Conservation (phyloP, 2,329 filamentous ascomycete species). For the Cordyceps militaris region DNA sequence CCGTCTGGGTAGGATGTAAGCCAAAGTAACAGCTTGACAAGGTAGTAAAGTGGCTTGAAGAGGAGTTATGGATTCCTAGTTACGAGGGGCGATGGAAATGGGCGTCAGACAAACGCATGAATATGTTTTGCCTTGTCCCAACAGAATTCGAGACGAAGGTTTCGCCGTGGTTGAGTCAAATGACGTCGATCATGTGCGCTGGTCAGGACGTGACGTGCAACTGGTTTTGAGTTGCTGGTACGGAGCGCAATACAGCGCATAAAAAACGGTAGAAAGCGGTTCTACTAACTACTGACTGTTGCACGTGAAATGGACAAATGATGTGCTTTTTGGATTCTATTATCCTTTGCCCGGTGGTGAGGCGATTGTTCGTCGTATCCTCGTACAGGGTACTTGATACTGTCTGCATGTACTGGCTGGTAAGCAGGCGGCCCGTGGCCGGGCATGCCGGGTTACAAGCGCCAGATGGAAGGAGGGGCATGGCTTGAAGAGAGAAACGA, state of each 20-base stretch:
- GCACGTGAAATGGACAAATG: not conserved
- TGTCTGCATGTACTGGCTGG: too few relatives aligned
- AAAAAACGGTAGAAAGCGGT: too few relatives aligned
- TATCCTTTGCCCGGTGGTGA: not conserved
- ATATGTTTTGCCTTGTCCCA: not conserved
- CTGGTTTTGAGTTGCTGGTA: not conserved
- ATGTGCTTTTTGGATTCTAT: not conserved
- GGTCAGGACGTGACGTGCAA: not conserved
- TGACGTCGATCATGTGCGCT: slow-evolving; percentile 8
- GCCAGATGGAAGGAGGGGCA: too few relatives aligned
- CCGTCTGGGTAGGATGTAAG: not conserved
- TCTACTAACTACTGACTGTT: not conserved
- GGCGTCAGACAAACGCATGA: not conserved
- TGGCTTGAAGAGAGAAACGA: too few relatives aligned
- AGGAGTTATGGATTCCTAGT: not conserved
- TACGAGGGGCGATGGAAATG: too few relatives aligned
- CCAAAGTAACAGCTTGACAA: not conserved
- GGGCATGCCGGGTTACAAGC: not conserved
- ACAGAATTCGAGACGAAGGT: not conserved
- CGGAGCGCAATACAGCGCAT: too few relatives aligned
- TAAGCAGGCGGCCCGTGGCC: not conserved
- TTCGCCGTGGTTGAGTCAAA: not conserved
- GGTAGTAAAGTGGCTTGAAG: not conserved
- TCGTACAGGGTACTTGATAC: slow-evolving; percentile 8
- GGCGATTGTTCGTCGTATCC: not conserved